These are phyloP conservation scores for Rhodamnia argentea DNA, from an alignment of 345 rosid genomes.

Conservation along the genomic window DNA sequence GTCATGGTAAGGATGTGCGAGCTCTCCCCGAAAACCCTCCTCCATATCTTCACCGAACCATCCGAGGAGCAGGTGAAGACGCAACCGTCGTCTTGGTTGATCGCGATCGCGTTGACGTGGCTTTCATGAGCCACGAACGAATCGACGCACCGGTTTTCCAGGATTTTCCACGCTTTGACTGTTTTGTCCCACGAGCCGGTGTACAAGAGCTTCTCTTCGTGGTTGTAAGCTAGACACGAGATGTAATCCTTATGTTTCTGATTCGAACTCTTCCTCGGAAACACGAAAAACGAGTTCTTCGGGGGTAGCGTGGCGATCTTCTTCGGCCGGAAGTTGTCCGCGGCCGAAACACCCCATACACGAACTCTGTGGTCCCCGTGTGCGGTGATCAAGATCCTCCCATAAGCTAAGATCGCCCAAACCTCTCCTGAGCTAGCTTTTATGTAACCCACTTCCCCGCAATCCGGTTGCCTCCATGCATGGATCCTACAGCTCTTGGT, in stretches of 20 bases:
- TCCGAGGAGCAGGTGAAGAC: constrained; percentile 7
- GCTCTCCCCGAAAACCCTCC: constrained; percentile 3
- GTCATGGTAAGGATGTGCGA: constrained; percentile 6
- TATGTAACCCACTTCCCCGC: constrained; percentile 1
- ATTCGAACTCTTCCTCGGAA: constrained; percentile 19
- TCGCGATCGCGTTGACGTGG: constrained; percentile 1
- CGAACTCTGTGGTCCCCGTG: constrained; percentile 5
- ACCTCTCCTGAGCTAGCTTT: neutral
- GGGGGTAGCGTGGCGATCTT: constrained; percentile 3
- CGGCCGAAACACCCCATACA: constrained; percentile 1
- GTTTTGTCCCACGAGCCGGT: constrained; percentile 90
- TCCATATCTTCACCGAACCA: constrained; percentile 11
- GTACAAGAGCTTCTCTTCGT: constrained; percentile 38
- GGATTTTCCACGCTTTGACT: constrained; percentile 66
- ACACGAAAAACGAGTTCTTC: neutral
- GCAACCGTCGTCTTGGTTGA: constrained; percentile 2
- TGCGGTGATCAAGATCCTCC: constrained; percentile 4
- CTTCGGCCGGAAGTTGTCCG: neutral
- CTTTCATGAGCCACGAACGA: constrained; percentile 39
- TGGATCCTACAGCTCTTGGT: constrained; percentile 5
- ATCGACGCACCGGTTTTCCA: constrained; percentile 5
- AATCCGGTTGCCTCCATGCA: constrained; percentile 6
- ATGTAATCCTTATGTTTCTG: constrained; percentile 24
- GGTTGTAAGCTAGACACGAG: constrained; percentile 9
- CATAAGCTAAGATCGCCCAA: constrained; percentile 1